Conservation (phyloP, 139 green algal genomes). For the Volvox africanus region DNA sequence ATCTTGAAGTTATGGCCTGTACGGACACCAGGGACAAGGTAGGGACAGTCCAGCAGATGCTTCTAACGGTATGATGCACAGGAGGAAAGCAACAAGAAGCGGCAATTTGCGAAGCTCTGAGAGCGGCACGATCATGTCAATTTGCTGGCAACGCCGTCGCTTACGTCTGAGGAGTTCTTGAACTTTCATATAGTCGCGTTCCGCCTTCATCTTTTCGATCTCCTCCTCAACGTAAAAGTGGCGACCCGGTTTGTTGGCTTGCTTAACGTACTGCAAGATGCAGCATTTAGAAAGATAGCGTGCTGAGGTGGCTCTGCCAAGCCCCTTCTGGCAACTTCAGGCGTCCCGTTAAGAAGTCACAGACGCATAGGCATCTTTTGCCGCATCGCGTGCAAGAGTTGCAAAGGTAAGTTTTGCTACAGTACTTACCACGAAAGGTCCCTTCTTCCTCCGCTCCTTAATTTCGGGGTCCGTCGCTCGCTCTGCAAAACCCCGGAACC, state of each 20-base stretch:
- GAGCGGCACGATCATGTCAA: too few relatives aligned
- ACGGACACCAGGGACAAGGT: too few relatives aligned
- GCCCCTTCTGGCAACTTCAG: too few relatives aligned
- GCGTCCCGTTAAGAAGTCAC: too few relatives aligned
- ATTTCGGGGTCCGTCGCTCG: constrained; percentile 51
- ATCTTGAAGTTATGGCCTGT: constrained; percentile 42
- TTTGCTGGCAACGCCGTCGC: background rate
- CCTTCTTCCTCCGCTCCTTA: constrained; percentile 46
- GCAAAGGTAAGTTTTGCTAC: background rate
- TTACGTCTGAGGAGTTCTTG: constrained; percentile 19
- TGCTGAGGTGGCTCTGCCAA: too few relatives aligned
- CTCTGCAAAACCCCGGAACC: constrained; percentile 26
- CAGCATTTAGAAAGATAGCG: background rate
- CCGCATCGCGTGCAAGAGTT: too few relatives aligned
- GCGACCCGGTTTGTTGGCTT: constrained; percentile 41
- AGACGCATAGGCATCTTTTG: too few relatives aligned
- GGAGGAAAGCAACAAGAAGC: too few relatives aligned
- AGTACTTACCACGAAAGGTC: constrained; percentile 53
- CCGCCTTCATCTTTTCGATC: constrained; percentile 18
- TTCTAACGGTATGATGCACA: too few relatives aligned
- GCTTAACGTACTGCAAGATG: constrained; percentile 54
- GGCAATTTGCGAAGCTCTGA: too few relatives aligned
- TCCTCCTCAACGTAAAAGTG: constrained; percentile 56
- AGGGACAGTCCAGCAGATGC: background rate
- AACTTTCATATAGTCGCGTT: constrained; percentile 30